Evolutionary conservation across 352 stramenopile species (phyloP).

Genomic region (Paralagenidium karlingii): DNA sequence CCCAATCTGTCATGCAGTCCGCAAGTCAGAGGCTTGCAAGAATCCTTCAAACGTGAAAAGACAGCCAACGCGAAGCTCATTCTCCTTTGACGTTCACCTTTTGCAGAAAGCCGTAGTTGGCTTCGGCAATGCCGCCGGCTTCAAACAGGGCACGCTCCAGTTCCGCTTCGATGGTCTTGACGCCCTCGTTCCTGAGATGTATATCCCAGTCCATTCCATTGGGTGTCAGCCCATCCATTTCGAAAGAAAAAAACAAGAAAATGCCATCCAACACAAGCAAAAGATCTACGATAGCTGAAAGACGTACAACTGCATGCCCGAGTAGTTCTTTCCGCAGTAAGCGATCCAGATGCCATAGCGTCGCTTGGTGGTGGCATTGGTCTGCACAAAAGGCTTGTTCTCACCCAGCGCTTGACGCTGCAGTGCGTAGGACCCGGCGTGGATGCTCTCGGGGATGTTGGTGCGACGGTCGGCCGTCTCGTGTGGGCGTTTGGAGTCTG

Average conservation of each 20-base stretch:
- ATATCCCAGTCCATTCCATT: background rate
- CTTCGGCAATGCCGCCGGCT: constrained; percentile 73
- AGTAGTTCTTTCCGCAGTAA: constrained; percentile 85
- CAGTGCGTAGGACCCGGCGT: constrained; percentile 71
- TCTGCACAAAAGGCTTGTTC: constrained; percentile 1
- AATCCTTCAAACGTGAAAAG: background rate
- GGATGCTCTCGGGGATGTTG: constrained; percentile 41
- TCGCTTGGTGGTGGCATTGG: constrained; percentile 19
- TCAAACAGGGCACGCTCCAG: constrained; percentile 81
- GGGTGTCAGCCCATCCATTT: background rate
- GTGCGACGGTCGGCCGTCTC: constrained; percentile 29
- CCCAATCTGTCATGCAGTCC: constrained; percentile 32
- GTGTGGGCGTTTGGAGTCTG: constrained; percentile 9
- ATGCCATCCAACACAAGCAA: too few relatives aligned
- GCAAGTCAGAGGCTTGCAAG: background rate
- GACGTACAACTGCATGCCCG: constrained; percentile 78
- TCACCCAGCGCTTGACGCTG: constrained; percentile 9
- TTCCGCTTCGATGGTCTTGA: constrained; percentile 85
- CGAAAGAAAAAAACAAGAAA: background rate
- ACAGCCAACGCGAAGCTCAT: too few relatives aligned
- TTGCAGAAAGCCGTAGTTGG: constrained; percentile 84
- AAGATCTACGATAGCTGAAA: background rate
- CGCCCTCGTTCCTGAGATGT: constrained; percentile 59
- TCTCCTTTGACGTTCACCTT: too few relatives aligned
- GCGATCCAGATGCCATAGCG: constrained; percentile 76